Conservation (phyloP, 495 filamentous ascomycete genomes). For the Zalerion maritima region DNA sequence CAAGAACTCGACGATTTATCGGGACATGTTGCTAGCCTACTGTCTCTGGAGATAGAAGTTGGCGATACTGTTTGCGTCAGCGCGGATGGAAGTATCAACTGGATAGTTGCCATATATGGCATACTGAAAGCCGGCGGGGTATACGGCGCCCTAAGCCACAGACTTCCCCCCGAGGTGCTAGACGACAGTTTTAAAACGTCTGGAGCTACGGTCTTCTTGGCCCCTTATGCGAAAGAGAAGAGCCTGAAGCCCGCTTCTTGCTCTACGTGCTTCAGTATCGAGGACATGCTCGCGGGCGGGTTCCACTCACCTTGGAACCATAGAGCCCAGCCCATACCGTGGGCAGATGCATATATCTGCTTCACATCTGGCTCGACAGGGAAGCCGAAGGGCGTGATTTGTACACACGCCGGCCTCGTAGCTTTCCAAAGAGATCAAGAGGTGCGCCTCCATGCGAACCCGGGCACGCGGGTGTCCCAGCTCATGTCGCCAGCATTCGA, state of each 20-base stretch:
- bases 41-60: slow-evolving; percentile 3
- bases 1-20: slow-evolving; percentile 6
- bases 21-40: neutral
- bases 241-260: slow-evolving; percentile 4
- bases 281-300: no score
- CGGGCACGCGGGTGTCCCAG: slow-evolving; percentile 18
- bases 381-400: slow-evolving; percentile 19
- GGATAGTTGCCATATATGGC: slow-evolving; percentile 22
- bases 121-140: slow-evolving; percentile 18
- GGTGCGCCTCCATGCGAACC: slow-evolving; percentile 12
- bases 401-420: slow-evolving; percentile 10
- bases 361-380: slow-evolving; percentile 26
- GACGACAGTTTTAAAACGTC: slow-evolving; percentile 6
- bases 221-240: slow-evolving; percentile 2
- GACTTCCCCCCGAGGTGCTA: slow-evolving; percentile 6
- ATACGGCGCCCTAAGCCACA: slow-evolving; percentile 16
- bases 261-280: neutral
- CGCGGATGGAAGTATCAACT: slow-evolving; percentile 21
- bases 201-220: slow-evolving; percentile 6
- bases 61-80: slow-evolving; percentile 19
- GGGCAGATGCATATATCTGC: slow-evolving; percentile 14
- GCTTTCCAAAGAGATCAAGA: slow-evolving; percentile 11
- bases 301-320: neutral
- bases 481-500: slow-evolving; percentile 24
- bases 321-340: slow-evolving; percentile 1